Base-by-base conservation (phyloP, 2,329 filamentous ascomycete species). In the Coniochaeta prunicola region DNA sequence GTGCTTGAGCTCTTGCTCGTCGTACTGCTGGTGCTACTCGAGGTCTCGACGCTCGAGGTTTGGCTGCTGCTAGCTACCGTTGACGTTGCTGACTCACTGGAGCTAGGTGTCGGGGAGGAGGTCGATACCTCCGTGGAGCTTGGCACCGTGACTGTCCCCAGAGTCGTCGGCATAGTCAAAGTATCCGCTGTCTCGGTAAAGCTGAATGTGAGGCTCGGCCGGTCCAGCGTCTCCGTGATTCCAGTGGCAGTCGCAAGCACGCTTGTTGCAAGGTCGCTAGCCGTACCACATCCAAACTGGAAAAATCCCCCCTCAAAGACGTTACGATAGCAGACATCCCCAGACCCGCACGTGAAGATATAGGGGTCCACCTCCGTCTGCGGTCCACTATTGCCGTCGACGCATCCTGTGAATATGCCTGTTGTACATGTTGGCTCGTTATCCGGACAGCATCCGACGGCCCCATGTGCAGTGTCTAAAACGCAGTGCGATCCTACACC, bases 381-480 rank as follows among this genome's bases (percentile, higher is more conserved):
- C 1, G 77, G 71, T 4, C 72, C 72, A 58, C 77, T 82, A 63
- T 77, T 79, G 56, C 66, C 65, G 64, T 86, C 83, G 45, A 84
- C 79, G 60, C 83, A 86, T 40, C 74, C 76, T 2, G 82, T 86
- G 66, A 77, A 86, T 40, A 86, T 77, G 57, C 83, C 83, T 3
- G 74, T 72, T 1, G 78, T 80, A 67, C 83, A 86, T 7, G 75
- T 65, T 2, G 71, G 76, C 15, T 68, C 68, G 15, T 73, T 75
- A 63, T 85, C 74, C 0, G 82, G 81, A 65, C 83, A 86, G 66
- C 81, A 84, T 53, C 81, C 81, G 33, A 84, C 72, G n/a, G 77
- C 77, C 30, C 75, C 74, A 58, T 79, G 73, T 19, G 73, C 70
- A 21, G 73, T 69, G 61, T 84, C 81, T 48, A 81, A 70, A 26